A percentile compares a stretch with the other conserved stretches of the same genome.
Conservation (phyloP, 1,139 yeast genomes). For the Geotrichum macrosporum region DNA sequence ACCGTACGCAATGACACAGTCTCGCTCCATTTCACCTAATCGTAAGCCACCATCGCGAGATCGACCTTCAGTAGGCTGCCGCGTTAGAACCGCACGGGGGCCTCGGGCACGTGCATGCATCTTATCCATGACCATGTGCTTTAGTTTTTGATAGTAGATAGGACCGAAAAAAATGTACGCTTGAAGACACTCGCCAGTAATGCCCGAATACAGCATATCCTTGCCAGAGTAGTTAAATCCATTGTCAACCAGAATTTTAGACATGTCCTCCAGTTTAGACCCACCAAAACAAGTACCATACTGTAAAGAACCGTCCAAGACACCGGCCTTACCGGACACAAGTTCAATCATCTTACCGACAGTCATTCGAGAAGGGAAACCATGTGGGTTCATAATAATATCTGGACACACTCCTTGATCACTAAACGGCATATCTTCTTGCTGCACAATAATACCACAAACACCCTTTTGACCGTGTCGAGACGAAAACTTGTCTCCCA, state of each 20-base stretch:
- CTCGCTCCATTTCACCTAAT: conserved; percentile 99
- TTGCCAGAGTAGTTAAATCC: conserved; percentile 96
- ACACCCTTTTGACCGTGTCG: conserved; percentile 99
- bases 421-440: conserved; percentile 92
- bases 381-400: conserved; percentile 97
- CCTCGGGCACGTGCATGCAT: conserved; percentile 99
- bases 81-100: conserved; percentile 94
- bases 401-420: conserved; percentile 90
- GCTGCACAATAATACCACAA: conserved; percentile 94
- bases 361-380: conserved; percentile 99
- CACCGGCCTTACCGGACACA: conserved; percentile 97
- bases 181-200: conserved; percentile 94
- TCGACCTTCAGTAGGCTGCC: conserved; percentile 99
- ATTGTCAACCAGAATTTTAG: conserved; percentile 80
- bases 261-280: conserved; percentile 90
- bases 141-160: conserved; percentile 92
- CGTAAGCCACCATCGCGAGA: conserved; percentile 99
- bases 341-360: conserved; percentile 98
- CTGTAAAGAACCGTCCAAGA: conserved; percentile 81
- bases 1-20: conserved; percentile 98
- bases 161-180: conserved; percentile 99
- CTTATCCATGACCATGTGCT: conserved; percentile 98
- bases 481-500: conserved; percentile 95
- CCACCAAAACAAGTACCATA: conserved; percentile 99
- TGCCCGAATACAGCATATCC: conserved; percentile 97